These are phyloP conservation scores for Podaxis sp. DNA, from an alignment of 768 basidiomycete genomes.

Conservation along the genomic window DNA sequence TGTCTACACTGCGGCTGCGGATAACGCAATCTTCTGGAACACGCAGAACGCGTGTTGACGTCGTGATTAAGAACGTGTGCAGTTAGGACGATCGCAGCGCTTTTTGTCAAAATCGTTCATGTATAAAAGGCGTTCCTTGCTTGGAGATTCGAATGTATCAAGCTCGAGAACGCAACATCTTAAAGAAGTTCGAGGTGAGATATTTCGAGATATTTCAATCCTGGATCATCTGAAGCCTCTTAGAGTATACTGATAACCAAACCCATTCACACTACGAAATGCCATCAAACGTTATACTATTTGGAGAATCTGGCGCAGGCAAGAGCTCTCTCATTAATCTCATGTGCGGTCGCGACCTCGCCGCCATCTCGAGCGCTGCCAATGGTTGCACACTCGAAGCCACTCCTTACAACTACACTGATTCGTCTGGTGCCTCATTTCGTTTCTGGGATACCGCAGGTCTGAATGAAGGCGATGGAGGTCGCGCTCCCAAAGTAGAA, in stretches of 20 bases:
- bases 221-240: not conserved
- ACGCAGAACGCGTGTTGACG: no score
- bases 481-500: conserved; percentile 16
- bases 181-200: no score
- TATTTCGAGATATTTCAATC: no score
- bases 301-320: conserved; percentile 34
- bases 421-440: conserved; percentile 20
- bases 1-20: no score
- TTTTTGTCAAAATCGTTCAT: no score
- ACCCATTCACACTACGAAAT: not conserved
- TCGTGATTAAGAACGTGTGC: no score
- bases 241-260: not conserved
- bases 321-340: conserved; percentile 43
- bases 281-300: conserved; percentile 29
- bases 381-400: conserved; percentile 22
- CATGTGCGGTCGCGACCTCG: conserved; percentile 24
- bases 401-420: not conserved
- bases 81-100: no score
- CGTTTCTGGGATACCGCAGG: conserved; percentile 36
- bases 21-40: no score
- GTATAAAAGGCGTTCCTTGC: no score
- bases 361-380: conserved; percentile 26
- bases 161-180: no score
- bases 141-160: no score
- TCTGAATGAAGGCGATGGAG: conserved; percentile 29